A percentile compares a stretch with the other conserved stretches of the same genome.
These are phyloP conservation scores for Quercus parvula DNA, from an alignment of 306 rosid species.

Conservation along the genomic window DNA sequence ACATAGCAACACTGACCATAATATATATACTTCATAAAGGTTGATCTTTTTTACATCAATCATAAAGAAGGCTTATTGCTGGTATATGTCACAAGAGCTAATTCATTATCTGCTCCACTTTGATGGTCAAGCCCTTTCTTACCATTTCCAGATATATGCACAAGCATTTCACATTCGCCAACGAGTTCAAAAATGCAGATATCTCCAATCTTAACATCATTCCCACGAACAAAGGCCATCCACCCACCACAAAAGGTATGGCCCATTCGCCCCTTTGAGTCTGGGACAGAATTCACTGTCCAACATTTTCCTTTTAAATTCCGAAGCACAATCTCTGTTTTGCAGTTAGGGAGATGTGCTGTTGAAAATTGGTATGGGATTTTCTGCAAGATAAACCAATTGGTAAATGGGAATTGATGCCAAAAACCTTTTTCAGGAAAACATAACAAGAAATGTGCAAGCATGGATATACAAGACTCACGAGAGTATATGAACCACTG, in stretches of 20 bases:
- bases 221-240: slow-evolving; percentile 92
- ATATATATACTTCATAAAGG: slow-evolving; percentile 7
- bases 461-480: slow-evolving; percentile 34
- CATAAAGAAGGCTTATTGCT: slow-evolving; percentile 34
- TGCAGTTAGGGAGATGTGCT: slow-evolving; percentile 68
- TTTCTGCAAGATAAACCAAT: slow-evolving; percentile 55
- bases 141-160: slow-evolving; percentile 66
- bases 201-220: slow-evolving; percentile 73
- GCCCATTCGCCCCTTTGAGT: slow-evolving; percentile 69
- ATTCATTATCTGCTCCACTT: slow-evolving; percentile 35
- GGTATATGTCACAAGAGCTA: slow-evolving; percentile 39
- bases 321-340: slow-evolving; percentile 74
- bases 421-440: background rate
- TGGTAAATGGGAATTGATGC: slow-evolving; percentile 9
- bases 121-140: slow-evolving; percentile 56
- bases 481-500: slow-evolving; percentile 89
- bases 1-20: slow-evolving; percentile 18
- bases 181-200: slow-evolving; percentile 83
- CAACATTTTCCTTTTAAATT: slow-evolving; percentile 70
- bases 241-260: slow-evolving; percentile 96
- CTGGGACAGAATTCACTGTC: slow-evolving; percentile 90
- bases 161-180: slow-evolving; percentile 60
- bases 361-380: slow-evolving; percentile 79
- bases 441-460: background rate
- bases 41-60: slow-evolving; percentile 20